Percentiles rank a stretch among this genome's conserved stretches.
Evolutionary conservation across 1,284 basidiomycete genomes (phyloP).

Genomic region (Hypsizygus ulmarius): DNA sequence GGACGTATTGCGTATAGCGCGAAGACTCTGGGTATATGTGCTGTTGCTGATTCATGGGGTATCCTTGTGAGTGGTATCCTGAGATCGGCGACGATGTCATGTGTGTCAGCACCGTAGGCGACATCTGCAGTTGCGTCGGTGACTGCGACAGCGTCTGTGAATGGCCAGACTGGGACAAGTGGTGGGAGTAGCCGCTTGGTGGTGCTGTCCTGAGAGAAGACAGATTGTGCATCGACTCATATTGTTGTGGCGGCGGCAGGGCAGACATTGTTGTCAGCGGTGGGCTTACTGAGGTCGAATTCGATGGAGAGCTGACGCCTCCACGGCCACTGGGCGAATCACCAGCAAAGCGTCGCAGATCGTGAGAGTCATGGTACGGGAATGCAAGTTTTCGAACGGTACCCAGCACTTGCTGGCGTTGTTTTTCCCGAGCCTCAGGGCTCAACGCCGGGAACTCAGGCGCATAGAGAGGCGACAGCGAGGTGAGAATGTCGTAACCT

Average conservation of each 20-base stretch:
- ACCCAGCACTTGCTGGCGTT: conserved; percentile 57
- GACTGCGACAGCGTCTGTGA: conserved; percentile 30
- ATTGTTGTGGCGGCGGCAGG: conserved; percentile 36
- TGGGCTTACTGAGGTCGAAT: conserved; percentile 41
- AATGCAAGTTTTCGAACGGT: conserved; percentile 72
- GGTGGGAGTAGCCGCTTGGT: conserved; percentile 22
- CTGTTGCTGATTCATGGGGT: conserved; percentile 23
- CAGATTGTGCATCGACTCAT: conserved; percentile 32
- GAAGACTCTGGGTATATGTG: conserved; percentile 34
- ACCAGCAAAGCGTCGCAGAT: conserved; percentile 40
- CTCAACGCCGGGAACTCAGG: conserved; percentile 49
- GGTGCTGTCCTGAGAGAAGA: conserved; percentile 32
- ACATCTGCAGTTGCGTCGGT: conserved; percentile 31
- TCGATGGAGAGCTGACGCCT: conserved; percentile 19
- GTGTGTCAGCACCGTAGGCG: conserved; percentile 23
- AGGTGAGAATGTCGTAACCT: conserved; percentile 62
- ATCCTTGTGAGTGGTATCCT: conserved; percentile 13
- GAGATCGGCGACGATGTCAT: conserved; percentile 18
- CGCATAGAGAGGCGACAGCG: conserved; percentile 68
- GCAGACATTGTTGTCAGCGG: conserved; percentile 34
- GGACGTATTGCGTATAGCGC: conserved; percentile 40
- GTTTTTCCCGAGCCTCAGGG: conserved; percentile 53
- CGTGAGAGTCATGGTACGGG: conserved; percentile 71
- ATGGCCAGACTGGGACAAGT: conserved; percentile 21
- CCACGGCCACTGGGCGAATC: conserved; percentile 41